Base-by-base conservation (phyloP, 164 flowering plant species). In the Tetrastigma voinierianum region DNA sequence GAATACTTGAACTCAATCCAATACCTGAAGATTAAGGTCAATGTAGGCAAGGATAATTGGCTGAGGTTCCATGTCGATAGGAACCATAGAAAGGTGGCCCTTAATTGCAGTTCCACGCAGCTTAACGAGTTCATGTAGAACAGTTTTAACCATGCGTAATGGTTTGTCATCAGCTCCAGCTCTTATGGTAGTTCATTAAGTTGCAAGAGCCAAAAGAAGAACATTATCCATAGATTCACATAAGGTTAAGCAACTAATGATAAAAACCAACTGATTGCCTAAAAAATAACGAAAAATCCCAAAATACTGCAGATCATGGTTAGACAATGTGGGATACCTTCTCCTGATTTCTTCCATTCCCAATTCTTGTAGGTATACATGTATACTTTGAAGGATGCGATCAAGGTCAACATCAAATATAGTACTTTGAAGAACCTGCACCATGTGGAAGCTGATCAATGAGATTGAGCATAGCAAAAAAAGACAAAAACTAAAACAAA, bases 131-230 rank as follows among this genome's bases (percentile, higher is more conserved):
- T 96, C 99, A 81, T 96, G 99, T 10, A 96, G 82, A 61, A 96
- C 98, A 74, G 99, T 96, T 80, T 96, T 96, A 43, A 96, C 98
- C 99, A 96, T 96, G 12, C 99, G 87, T 77, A 96, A 76, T 20
- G 99, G 99, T 70, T 96, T 96, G 78, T 96, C 99, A 83, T 96
- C 99, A 63, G 98, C 95, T 67, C 99, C 99, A 73, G 99, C 98
- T 76, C 99, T 96, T 74, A 44, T 19, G 11, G 51, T 25, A 19
- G 61, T 54, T 58, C 5, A 73, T 48, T 54, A 57, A 32, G 6
- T 43, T 12, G 2, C 10, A 48, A 40, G 52, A 45, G 18, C 15
- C 32, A 11, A 60, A 19, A 45, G 4, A 2, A 71, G 17, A 63
- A 21, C n/a, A 40, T 15, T 18, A 54, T 66, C 21, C 23, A 20